Percentiles rank a stretch among this genome's conserved stretches.
phyloP scores from a whole-genome alignment of 495 filamentous ascomycete genomes.

The Bryoglossum gracile region DNA sequence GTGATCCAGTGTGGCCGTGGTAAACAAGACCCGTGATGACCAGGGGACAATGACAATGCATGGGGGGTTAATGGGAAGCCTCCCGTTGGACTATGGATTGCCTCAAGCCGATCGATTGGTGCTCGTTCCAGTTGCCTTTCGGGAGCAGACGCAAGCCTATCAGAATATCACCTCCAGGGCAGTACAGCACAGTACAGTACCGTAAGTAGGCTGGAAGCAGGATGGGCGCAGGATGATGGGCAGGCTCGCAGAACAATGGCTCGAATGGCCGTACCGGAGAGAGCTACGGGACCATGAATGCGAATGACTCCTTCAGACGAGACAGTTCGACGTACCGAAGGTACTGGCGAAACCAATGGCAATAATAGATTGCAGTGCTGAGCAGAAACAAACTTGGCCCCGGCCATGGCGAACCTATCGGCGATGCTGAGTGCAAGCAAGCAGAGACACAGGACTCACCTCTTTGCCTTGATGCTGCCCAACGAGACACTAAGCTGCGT shows the following conservation, averaged over 20 bases:
- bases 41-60: background rate
- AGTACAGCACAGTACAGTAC: too few species aligned
- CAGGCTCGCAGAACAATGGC: background rate
- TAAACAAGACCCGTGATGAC: constrained; percentile 5
- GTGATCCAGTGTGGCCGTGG: background rate
- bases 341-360: constrained; percentile 17
- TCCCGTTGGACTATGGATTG: constrained; percentile 3
- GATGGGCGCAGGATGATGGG: too few species aligned
- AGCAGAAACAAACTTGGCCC: constrained; percentile 21
- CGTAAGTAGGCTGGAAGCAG: too few species aligned
- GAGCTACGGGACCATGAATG: too few species aligned
- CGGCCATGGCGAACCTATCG: constrained; percentile 23
- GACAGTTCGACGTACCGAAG: background rate
- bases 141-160: too few species aligned
- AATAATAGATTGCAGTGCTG: background rate
- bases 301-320: constrained; percentile 18
- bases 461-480: too few species aligned
- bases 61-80: too few species aligned
- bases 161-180: too few species aligned
- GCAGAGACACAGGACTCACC: too few species aligned
- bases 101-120: constrained; percentile 21
- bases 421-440: background rate
- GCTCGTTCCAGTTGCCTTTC: constrained; percentile 17
- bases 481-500: constrained; percentile 9
- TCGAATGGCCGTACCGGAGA: too few species aligned